Evolutionary conservation across 306 rosid genomes (phyloP), one percentile per base, ranked within the genome.

Genomic region (Vigna hirtella): DNA sequence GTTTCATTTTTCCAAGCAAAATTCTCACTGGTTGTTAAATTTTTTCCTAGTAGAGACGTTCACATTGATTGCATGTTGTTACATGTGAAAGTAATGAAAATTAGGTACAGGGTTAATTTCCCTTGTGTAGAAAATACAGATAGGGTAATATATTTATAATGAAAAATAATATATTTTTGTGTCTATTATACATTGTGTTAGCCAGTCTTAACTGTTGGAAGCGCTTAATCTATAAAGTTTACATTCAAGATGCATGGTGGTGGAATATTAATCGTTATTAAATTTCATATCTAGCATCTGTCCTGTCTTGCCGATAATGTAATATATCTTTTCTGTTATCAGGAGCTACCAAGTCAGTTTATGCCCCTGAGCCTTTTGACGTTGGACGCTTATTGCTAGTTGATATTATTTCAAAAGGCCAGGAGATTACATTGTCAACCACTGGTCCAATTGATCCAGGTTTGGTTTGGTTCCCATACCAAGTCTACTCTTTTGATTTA

Each of bases 351-450:
- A 93, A 87, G 82, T 55, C 90, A 80, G 83, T 90, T 59, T 93
- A 89, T 80, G 95, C 98, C 20, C 98, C 95, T 0, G 98, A 93
- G 81, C 98, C 98, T 69, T 88, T 85, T 67, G 98, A 93, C 15
- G 98, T 93, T 70, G 97, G 98, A 73, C 85, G 87, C 52, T 62
- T 81, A 53, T 86, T 93, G 91, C 92, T 83, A 87, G 98, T 82
- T 69, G 89, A 90, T 72, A 77, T 93, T 78, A 18, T 78, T 71
- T 81, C 64, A 17, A 86, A 77, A 43, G 83, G 78, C 76, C 81
- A 86, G 49, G 83, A 22, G 22, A 82, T 84, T 70, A 84, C 84
- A 8, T 78, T 93, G 89, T 88, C 89, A 69, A 91, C 98, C 22
- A 76, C 93, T 76, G 95, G 93, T 79, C 91, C 92, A 48, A 82